Base-by-base conservation (phyloP, 345 rosid genomes). In the Eucalyptus pauciflora region DNA sequence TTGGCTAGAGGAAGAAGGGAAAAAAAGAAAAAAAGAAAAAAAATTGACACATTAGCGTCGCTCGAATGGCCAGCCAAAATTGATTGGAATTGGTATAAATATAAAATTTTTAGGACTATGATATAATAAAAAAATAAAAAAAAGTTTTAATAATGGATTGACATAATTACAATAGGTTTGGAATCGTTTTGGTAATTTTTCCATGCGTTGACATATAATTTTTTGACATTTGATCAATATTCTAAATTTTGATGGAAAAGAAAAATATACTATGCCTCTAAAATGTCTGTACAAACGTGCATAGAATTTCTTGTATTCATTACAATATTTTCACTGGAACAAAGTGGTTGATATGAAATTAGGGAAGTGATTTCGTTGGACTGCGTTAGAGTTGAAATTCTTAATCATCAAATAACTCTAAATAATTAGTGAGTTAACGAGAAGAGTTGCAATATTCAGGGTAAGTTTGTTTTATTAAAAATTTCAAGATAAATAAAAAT, bases 21-120 rank as follows among this genome's bases (percentile, higher is more conserved):
- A 52, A 52, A 52, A 52, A 7, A 1, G 3, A 51, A 17, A 17
- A 6, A 51, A 6, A 3, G 4, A 50, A 50, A 16, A 0, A 51
- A 52, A 52, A 18, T 52, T 2, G 25, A 52, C 10, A 52, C 5
- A 8, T 52, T 20, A 52, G 58, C 10, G 10, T 52, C 0, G 5
- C 58, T 52, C 0, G 1, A 10, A 52, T 52, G 58, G 25, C 25
- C 10, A 52, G 0, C 4, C 58, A 52, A 52, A 46, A 52, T 52
- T 52, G 58, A 20, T 52, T 52, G 58, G 58, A 52, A 52, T 52
- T 52, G 24, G 10, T 52, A 20, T 4, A 52, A 1, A 52, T 18
- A 52, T 18, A 52, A 52, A 52, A 52, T 2, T 18, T 7, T 52
- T 52, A 52, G 4, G 58, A 52, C 10, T 52, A 52, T 8, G 22